Evolutionary conservation across 2,329 filamentous ascomycete genomes (phyloP), one percentile per base, ranked within the genome.

Genomic region (Fusarium albidum): DNA sequence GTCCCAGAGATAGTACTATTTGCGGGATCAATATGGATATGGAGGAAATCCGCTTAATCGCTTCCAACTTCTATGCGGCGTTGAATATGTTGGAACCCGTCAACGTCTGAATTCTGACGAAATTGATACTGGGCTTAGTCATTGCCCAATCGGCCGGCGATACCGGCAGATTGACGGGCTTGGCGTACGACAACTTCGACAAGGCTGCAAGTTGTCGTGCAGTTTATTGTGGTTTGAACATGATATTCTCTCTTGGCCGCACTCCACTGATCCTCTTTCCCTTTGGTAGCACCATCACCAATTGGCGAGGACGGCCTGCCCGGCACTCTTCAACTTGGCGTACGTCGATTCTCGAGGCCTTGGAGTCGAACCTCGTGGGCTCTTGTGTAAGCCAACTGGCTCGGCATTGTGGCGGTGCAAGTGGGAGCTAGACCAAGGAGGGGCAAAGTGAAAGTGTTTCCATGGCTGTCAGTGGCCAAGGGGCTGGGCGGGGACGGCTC

Each of bases 321-420:
- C 59, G 59, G 55, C 59, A 62, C 51, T 60, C 34, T 28, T 39
- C 45, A 53, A 63, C 59, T 62, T 62, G 59, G 59, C 51, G 57
- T 51, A 59, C 53, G 47, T 50, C 32, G 27, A 50, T 18, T 38
- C 47, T 26, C 37, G 47, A 42, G 45, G 35, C 41, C 27, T 31
- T 41, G 13, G 25, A 28, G 53, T 38, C 26, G 33, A 62, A 46
- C 28, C 9, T 47, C 40, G 40, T 37, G 34, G 52, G 44, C 46
- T 42, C 46, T 50, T 46, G 47, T 60, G 34, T 59, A 59, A 59
- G 51, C 50, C 53, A 59, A 46, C 44, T 56, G 50, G 58, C 51
- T 59, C 51, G 52, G 55, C 59, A 57, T 57, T 28, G 59, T 62
- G 59, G 59, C 59, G 55, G 59, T 62, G 59, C 59, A 57, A n/a